phyloP scores from a whole-genome alignment of 805 yeast species.

The Candida vaughaniae region DNA sequence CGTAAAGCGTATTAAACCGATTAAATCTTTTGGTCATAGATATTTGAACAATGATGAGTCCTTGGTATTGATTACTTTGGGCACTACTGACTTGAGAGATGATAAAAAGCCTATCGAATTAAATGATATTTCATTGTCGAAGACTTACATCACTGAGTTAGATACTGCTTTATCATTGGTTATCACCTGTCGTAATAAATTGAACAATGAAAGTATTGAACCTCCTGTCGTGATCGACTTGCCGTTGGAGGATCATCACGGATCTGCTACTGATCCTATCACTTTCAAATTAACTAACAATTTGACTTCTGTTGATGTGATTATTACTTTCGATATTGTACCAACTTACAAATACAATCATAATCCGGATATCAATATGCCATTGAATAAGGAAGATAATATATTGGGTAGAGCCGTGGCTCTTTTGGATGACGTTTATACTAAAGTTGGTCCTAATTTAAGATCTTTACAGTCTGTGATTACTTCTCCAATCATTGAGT shows the following conservation, averaged over 20 bases:
- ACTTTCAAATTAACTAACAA: conserved; percentile 58
- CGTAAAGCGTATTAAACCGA: conserved; percentile 43
- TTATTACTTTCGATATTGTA: conserved; percentile 78
- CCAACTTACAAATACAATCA: conserved; percentile 69
- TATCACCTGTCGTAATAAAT: conserved; percentile 42
- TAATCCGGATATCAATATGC: conserved; percentile 4
- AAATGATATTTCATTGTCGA: conserved; percentile 67
- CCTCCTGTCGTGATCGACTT: conserved; percentile 69
- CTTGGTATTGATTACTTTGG: conserved; percentile 76
- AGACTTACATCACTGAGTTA: conserved; percentile 75
- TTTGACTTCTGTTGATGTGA: conserved; percentile 49
- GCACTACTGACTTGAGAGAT: conserved; percentile 77
- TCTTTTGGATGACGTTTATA: conserved; percentile 55
- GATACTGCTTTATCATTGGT: conserved; percentile 84
- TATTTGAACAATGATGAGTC: conserved; percentile 64
- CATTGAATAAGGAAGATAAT: conserved; percentile 18
- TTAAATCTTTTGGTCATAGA: conserved; percentile 84
- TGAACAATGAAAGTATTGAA: conserved; percentile 34
- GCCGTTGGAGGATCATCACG: conserved; percentile 78
- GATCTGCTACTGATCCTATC: conserved; percentile 70
- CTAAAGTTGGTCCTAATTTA: conserved; percentile 66
- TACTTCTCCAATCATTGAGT: conserved; percentile 75
- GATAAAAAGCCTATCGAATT: conserved; percentile 59
- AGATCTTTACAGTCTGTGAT: conserved; percentile 64
- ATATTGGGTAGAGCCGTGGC: conserved; percentile 85